Evolutionary conservation across 164 flowering plant genomes (phyloP).

Genomic region (Vitis vinifera): DNA sequence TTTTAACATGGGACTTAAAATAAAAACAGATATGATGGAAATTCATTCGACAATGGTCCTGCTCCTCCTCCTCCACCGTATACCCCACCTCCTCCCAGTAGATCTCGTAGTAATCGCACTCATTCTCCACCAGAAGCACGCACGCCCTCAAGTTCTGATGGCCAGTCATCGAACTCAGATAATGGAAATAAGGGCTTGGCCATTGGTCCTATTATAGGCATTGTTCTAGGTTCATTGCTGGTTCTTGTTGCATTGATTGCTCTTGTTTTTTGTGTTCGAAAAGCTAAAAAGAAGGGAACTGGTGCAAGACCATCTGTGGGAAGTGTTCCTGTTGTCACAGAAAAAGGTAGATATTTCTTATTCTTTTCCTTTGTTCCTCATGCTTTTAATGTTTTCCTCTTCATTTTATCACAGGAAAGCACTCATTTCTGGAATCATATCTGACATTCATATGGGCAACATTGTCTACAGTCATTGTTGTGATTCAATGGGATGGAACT

Average conservation of each 20-base stretch:
- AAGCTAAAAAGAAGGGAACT: conserved; percentile 40
- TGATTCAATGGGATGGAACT: background rate
- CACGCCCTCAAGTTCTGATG: conserved; percentile 30
- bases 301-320: conserved; percentile 42
- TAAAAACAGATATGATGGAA: conserved; percentile 73
- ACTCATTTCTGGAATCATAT: background rate
- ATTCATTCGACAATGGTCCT: conserved; percentile 77
- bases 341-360: conserved; percentile 37
- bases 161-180: conserved; percentile 25
- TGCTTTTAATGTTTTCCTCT: too few species aligned
- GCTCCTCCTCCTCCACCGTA: conserved; percentile 92
- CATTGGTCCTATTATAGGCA: conserved; percentile 63
- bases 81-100: conserved; percentile 71
- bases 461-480: background rate
- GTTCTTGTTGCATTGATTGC: conserved; percentile 42
- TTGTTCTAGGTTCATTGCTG: conserved; percentile 51
- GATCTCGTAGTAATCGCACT: conserved; percentile 40
- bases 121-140: conserved; percentile 36
- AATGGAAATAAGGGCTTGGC: conserved; percentile 32
- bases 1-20: conserved; percentile 12
- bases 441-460: background rate
- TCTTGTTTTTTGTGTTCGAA: conserved; percentile 54
- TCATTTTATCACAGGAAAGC: background rate
- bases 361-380: background rate
- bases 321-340: conserved; percentile 39